Evolutionary conservation across 2,329 filamentous ascomycete species (phyloP).

Genomic region (Hypoxylon sp.): DNA sequence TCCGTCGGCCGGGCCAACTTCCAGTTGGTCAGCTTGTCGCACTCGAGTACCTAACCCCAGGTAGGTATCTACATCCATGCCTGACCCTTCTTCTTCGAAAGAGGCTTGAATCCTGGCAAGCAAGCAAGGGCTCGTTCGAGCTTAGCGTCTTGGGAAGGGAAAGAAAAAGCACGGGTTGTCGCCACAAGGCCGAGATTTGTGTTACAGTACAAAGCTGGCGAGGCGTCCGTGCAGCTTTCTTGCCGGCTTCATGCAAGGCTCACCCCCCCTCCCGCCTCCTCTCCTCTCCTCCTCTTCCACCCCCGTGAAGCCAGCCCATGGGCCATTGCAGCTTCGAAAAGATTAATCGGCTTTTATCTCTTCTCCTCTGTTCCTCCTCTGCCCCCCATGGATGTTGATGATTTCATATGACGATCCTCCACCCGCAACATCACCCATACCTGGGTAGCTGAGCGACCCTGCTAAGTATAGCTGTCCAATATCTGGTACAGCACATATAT

Average conservation of each 20-base stretch:
- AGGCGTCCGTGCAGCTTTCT: slow-evolving; percentile 42
- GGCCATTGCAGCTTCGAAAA: slow-evolving; percentile 31
- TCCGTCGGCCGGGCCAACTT: slow-evolving; percentile 51
- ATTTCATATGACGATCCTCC: slow-evolving; percentile 37
- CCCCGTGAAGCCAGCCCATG: slow-evolving; percentile 14
- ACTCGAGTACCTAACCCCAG: no score
- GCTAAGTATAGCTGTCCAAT: slow-evolving; percentile 10
- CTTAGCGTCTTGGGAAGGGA: slow-evolving; percentile 41
- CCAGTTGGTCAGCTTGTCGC: slow-evolving; percentile 56
- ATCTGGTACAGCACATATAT: no score
- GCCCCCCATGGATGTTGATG: slow-evolving; percentile 18
- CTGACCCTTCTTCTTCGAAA: slow-evolving; percentile 35
- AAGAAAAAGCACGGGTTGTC: slow-evolving; percentile 26
- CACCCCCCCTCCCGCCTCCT: slow-evolving; percentile 20
- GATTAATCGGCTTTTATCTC: no score
- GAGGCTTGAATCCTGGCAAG: slow-evolving; percentile 39
- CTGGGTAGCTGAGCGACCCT: slow-evolving; percentile 22
- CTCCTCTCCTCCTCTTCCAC: slow-evolving; percentile 8
- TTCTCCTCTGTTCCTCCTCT: slow-evolving; percentile 42
- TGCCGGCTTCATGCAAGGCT: slow-evolving; percentile 41
- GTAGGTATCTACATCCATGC: slow-evolving; percentile 45
- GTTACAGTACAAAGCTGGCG: slow-evolving; percentile 42
- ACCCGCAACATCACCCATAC: slow-evolving; percentile 35
- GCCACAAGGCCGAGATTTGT: slow-evolving; percentile 41
- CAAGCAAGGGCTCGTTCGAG: slow-evolving; percentile 38